A percentile compares a stretch with the other conserved stretches of the same genome.
These are phyloP conservation scores for Lentinula aciculospora DNA, from an alignment of 768 basidiomycete species.

Conservation along the genomic window DNA sequence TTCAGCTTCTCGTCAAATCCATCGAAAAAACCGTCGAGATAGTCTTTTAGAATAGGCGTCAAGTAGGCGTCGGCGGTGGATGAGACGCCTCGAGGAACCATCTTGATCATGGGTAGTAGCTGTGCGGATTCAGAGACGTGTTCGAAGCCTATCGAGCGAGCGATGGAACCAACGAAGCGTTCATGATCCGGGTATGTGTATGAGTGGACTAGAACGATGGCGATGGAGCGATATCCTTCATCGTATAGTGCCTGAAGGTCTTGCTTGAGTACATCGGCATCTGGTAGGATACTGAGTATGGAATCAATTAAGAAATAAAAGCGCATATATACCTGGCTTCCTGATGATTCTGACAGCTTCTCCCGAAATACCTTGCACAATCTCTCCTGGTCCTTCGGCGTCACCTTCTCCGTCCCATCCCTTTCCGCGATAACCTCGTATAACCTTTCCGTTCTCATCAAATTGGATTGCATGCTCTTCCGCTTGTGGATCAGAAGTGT, in stretches of 20 bases:
- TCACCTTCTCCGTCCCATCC: conserved; percentile 69
- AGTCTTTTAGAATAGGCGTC: conserved; percentile 79
- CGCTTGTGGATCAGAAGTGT: conserved; percentile 81
- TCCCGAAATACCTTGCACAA: conserved; percentile 79
- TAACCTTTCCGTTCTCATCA: conserved; percentile 61
- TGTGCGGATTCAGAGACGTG: conserved; percentile 87
- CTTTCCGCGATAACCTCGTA: conserved; percentile 64
- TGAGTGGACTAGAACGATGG: conserved; percentile 87
- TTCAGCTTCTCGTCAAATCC: conserved; percentile 78
- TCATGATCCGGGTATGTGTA: conserved; percentile 92
- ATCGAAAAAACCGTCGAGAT: conserved; percentile 86
- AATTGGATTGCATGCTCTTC: conserved; percentile 76
- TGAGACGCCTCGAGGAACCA: conserved; percentile 89
- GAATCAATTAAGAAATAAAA: neutral
- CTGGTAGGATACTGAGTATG: conserved; percentile 24
- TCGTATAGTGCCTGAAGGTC: conserved; percentile 71
- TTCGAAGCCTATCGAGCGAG: conserved; percentile 76
- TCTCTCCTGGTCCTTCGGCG: conserved; percentile 75
- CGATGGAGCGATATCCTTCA: conserved; percentile 83
- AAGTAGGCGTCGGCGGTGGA: conserved; percentile 95
- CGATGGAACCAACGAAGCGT: conserved; percentile 60
- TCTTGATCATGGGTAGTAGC: conserved; percentile 92
- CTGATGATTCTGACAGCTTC: conserved; percentile 84
- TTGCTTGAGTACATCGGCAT: conserved; percentile 42
- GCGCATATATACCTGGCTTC: conserved; percentile 47